Base-by-base conservation (phyloP, 306 rosid species). In the Medicago lupulina region DNA sequence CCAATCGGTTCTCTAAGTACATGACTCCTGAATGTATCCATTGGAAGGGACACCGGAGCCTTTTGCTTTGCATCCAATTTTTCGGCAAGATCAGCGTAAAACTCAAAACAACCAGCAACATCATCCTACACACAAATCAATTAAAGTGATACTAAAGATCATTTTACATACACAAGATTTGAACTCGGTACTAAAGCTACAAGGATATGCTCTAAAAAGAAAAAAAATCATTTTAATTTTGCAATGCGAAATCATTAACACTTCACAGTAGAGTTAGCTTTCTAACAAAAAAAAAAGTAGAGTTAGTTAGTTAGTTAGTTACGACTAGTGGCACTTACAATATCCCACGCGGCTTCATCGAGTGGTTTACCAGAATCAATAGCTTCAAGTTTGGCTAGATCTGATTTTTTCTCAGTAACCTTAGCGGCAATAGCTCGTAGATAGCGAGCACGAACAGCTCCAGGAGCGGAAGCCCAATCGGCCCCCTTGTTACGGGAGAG, bases 71-170 rank as follows among this genome's bases (percentile, higher is more conserved):
- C 83, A 77, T 92, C 99, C 87, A 95, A 83, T 47, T 93, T 90
- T 77, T 95, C 99, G 16, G 99, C 99, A 46, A 95, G 97, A 63
- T 90, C 99, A 16, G 99, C 99, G 47, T 92, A 95, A 84, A 86
- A 95, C 50, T 95, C 97, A 50, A 95, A 95, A 77, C 99, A 95
- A 79, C 97, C 99, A 17, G 97, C 93, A 83, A 95, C 99, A 82
- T 95, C 99, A 60, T 95, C 99, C 99, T 92, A 85, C 74, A 85
- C 44, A 76, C 2, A 53, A 51, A 1, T 9, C 2, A 21, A 14
- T 1, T 2, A 41, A 76, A 12, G 28, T 23, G 28, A 23, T 2
- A 23, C 2, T 23, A 23, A 23, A 1, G 28, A 23, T 23, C 28
- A 23, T 21, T 21, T 21, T 21, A 21, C 23, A 21, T 21, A 1